These are phyloP conservation scores for Fragaria iinumae DNA, from an alignment of 306 rosid genomes.

Conservation along the genomic window DNA sequence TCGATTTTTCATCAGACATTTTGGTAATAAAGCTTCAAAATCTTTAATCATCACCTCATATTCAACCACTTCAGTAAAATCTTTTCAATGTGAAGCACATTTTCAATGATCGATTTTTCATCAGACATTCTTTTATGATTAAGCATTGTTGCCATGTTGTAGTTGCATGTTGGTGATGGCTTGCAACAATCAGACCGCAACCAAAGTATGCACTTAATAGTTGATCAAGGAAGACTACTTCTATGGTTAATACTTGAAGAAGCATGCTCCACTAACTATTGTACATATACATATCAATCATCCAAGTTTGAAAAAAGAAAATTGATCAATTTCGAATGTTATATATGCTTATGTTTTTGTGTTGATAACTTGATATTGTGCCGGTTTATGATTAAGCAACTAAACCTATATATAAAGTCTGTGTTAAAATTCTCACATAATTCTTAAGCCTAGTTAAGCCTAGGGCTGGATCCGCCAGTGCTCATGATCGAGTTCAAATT, in stretches of 20 bases:
- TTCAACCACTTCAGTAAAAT: too few relatives aligned
- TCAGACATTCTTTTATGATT: too few relatives aligned
- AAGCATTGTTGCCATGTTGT: slow-evolving; percentile 33
- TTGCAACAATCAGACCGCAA: slow-evolving; percentile 89
- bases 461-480: too few relatives aligned
- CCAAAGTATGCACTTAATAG: background rate
- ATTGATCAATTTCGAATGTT: background rate
- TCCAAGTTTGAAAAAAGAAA: background rate
- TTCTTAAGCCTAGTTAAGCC: too few relatives aligned
- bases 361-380: background rate
- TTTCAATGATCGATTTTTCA: too few relatives aligned
- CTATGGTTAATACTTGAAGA: background rate
- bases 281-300: background rate
- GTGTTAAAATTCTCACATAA: too few relatives aligned
- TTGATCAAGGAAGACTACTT: background rate
- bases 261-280: background rate
- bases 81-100: too few relatives aligned
- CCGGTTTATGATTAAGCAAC: background rate
- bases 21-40: too few relatives aligned
- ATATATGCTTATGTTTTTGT: background rate
- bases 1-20: too few relatives aligned
- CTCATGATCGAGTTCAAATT: background rate
- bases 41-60: too few relatives aligned
- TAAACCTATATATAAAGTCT: too few relatives aligned
- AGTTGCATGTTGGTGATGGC: slow-evolving; percentile 75